Evolutionary conservation across 805 yeast genomes (phyloP), one percentile per base, ranked within the genome.

Genomic region (Priceomyces fermenticarens): DNA sequence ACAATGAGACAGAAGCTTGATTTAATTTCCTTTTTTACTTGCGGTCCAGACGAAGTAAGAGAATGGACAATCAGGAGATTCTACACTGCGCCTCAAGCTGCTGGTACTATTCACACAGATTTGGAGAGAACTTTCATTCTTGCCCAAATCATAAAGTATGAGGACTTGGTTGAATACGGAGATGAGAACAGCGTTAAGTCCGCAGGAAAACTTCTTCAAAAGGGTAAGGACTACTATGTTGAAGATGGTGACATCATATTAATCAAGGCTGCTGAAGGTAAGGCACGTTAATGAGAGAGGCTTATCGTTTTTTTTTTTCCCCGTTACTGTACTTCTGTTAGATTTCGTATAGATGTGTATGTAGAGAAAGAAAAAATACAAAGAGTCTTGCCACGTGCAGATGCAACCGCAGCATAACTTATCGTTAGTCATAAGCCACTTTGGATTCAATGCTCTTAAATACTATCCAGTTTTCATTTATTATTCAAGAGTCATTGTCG

Each of bases 41-140:
- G 93, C 61, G 99, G 99, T 53, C 85, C 95, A 32, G 88, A 87
- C 47, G 99, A 93, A 72, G 96, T 90, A 38, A 85, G 97, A 65
- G 97, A 95, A 68, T 93, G 99, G 99, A 93, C 99, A 28, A 81
- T 93, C 48, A 81, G 98, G 69, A 73, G 75, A 53, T 95, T 95
- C 54, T 85, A 91, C 35, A 83, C 87, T 54, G 97, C 97, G 40
- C 99, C 99, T n/a, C 89, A 86, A 59, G 98, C 99, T 34, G 99
- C 99, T 15, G 98, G 97, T 63, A 96, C 93, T 34, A 91, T 91
- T 81, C 99, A 93, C 67, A 86, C 90, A 30, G 99, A 91, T 70
- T 79, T 91, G 63, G 90, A 88, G 78, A 87, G 84, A 65, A 91
- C 98, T 15, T 93, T 93, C 63, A 89, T 93, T 57, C 38, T 88